Conservation (phyloP, 768 basidiomycete genomes). For the Polyporus arcularius region DNA sequence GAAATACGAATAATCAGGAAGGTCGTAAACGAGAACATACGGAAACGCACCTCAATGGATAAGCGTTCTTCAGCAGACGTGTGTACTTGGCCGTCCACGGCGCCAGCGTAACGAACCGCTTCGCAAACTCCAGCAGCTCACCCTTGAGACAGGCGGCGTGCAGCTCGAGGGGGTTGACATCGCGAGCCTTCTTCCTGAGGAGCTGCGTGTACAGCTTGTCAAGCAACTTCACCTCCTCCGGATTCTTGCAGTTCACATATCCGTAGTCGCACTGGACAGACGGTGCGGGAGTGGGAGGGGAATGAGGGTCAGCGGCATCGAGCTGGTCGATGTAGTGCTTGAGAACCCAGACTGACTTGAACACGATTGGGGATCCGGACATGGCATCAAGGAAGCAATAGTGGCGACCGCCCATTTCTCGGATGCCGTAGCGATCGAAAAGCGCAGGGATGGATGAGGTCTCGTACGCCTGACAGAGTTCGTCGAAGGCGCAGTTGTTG, state of each 20-base stretch:
- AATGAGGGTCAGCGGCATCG: not conserved
- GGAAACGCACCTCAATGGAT: slow-evolving; percentile 8
- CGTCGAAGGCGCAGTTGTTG: slow-evolving; percentile 34
- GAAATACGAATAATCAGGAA: too few species aligned
- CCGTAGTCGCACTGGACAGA: slow-evolving; percentile 31
- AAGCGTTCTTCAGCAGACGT: slow-evolving; percentile 34
- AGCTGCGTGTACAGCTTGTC: slow-evolving; percentile 35
- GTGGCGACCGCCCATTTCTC: not conserved
- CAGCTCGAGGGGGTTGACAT: slow-evolving; percentile 34
- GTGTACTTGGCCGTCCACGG: slow-evolving; percentile 21
- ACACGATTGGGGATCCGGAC: slow-evolving; percentile 6
- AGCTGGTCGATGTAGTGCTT: slow-evolving; percentile 32
- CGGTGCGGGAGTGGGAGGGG: too few species aligned
- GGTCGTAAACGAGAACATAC: too few species aligned
- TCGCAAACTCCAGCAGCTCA: slow-evolving; percentile 31
- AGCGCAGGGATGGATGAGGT: slow-evolving; percentile 21
- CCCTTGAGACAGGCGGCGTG: slow-evolving; percentile 39
- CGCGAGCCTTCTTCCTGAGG: slow-evolving; percentile 24
- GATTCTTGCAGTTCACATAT: slow-evolving; percentile 35
- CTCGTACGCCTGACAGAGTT: slow-evolving; percentile 34
- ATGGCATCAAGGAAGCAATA: slow-evolving; percentile 33
- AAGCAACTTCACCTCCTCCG: slow-evolving; percentile 21
- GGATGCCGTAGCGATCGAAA: not conserved
- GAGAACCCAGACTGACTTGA: slow-evolving; percentile 39
- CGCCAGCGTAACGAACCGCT: slow-evolving; percentile 24